A percentile compares a stretch with the other conserved stretches of the same genome.
phyloP scores from a whole-genome alignment of 2,329 filamentous ascomycete genomes.

The Xylaria sp. region DNA sequence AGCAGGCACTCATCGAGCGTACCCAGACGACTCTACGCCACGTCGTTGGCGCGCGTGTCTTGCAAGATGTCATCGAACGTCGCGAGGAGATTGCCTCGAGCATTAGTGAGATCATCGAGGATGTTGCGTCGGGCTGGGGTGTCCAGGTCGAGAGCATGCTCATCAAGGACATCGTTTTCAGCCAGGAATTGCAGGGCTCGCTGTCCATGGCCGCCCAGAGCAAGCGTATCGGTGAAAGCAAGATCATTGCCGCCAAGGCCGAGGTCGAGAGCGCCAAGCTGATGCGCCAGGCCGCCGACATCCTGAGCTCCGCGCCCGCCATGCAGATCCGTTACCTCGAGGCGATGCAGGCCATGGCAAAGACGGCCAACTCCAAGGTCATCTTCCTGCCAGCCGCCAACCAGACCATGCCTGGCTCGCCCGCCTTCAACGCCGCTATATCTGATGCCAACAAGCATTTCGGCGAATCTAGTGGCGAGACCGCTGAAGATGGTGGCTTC shows the following conservation, averaged over 20 bases:
- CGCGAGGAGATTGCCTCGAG: constrained; percentile 95
- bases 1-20: constrained; percentile 94
- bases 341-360: constrained; percentile 98
- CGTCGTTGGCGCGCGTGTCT: constrained; percentile 90
- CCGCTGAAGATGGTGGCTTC: constrained; percentile 65
- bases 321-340: constrained; percentile 99
- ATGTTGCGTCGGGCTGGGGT: constrained; percentile 92
- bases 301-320: constrained; percentile 85
- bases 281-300: constrained; percentile 92
- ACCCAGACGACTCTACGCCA: constrained; percentile 98
- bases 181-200: constrained; percentile 90
- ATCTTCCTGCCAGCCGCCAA: constrained; percentile 76
- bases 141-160: constrained; percentile 98
- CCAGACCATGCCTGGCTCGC: constrained; percentile 60
- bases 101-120: constrained; percentile 96
- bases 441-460: constrained; percentile 45
- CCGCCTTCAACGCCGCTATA: constrained; percentile 50
- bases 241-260: constrained; percentile 95
- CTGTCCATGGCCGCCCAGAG: constrained; percentile 98
- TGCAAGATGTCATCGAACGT: constrained; percentile 98
- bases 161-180: constrained; percentile 99
- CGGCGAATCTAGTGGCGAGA: constrained; percentile 52
- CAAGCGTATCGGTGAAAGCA: constrained; percentile 97
- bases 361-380: constrained; percentile 85
- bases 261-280: constrained; percentile 97